Conservation (phyloP, 164 flowering plant species). For the grape (Vitis vinifera) region ASM3070453v1 NC_081817.1:22955501-22956000, state of each 20-base stretch:
- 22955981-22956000: neutral
- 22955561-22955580: conserved; percentile 72
- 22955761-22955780: too few species aligned
- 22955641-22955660: neutral
- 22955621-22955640: conserved; percentile 70
- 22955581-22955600: conserved; percentile 52
- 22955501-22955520: conserved; percentile 34
- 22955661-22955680: too few species aligned
- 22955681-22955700: too few species aligned
- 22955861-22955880: neutral
- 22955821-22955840: neutral
- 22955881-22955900: neutral
- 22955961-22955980: neutral
- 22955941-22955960: neutral
- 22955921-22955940: neutral
- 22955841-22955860: neutral
- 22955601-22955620: conserved; percentile 87
- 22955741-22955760: too few species aligned
- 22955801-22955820: neutral
- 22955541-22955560: conserved; percentile 63
- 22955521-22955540: conserved; percentile 34
- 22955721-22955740: too few species aligned
- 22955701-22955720: too few species aligned
- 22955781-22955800: too few species aligned
- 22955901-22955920: neutral